phyloP scores from a whole-genome alignment of 164 flowering plant species.

The Liquidambar formosana region DNA sequence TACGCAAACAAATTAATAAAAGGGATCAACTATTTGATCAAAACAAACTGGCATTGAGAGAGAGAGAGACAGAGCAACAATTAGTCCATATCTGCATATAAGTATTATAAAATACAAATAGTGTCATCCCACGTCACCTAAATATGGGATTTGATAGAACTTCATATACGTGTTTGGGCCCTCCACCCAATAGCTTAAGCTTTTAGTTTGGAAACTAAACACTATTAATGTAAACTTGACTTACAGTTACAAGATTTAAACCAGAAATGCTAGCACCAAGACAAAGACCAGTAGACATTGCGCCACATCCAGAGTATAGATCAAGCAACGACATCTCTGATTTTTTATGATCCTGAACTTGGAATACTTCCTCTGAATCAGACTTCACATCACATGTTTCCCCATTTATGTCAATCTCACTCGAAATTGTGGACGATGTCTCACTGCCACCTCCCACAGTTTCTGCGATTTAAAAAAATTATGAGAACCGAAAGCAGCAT shows the following conservation, averaged over 20 bases:
- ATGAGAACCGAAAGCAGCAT: too few relatives aligned
- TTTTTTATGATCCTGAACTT: neutral
- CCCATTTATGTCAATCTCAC: slow-evolving; percentile 23
- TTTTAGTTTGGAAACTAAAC: too few relatives aligned
- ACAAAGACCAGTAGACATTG: slow-evolving; percentile 89
- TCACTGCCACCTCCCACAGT: slow-evolving; percentile 19
- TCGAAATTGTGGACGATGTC: slow-evolving; percentile 37
- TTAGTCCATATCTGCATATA: too few relatives aligned
- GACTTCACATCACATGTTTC: slow-evolving; percentile 17
- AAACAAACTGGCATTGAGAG: too few relatives aligned
- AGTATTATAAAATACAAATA: too few relatives aligned
- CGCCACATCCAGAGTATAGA: slow-evolving; percentile 88
- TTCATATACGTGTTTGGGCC: too few relatives aligned
- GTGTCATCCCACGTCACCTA: too few relatives aligned
- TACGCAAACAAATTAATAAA: slow-evolving; percentile 22
- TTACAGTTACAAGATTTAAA: slow-evolving; percentile 69
- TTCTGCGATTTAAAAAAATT: slow-evolving; percentile 15
- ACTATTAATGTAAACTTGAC: too few relatives aligned
- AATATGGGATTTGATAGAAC: too few relatives aligned
- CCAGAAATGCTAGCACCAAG: slow-evolving; percentile 60
- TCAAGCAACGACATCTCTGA: slow-evolving; percentile 52
- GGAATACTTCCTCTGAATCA: slow-evolving; percentile 12
- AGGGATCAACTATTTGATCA: neutral
- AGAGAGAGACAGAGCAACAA: too few relatives aligned
- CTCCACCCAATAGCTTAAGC: too few relatives aligned